phyloP scores from a whole-genome alignment of 129 eudicot genomes.

The Solidago caesia region DNA sequence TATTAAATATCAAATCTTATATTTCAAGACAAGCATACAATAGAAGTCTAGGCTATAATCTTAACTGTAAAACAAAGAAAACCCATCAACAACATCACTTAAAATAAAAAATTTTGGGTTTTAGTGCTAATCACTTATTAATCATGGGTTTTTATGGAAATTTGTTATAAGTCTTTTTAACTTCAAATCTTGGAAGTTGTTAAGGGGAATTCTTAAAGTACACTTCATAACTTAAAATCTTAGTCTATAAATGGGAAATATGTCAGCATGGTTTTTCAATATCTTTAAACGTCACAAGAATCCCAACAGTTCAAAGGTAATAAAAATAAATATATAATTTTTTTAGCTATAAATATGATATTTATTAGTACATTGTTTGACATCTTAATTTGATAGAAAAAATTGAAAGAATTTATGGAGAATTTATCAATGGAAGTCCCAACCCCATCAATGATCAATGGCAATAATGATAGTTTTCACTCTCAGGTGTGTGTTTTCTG shows the following conservation, averaged over 20 bases:
- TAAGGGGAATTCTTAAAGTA: slow-evolving; percentile 42
- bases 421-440: slow-evolving; percentile 40
- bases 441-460: slow-evolving; percentile 6
- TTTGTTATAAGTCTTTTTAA: not conserved
- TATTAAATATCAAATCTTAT: slow-evolving; percentile 32
- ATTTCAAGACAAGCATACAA: slow-evolving; percentile 56
- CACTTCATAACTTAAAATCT: slow-evolving; percentile 26
- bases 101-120: not conserved
- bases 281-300: slow-evolving; percentile 23
- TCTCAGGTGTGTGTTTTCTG: slow-evolving; percentile 36
- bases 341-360: not conserved
- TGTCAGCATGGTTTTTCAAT: slow-evolving; percentile 40
- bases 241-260: slow-evolving; percentile 44
- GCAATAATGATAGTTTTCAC: slow-evolving; percentile 10
- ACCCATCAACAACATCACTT: slow-evolving; percentile 21
- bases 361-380: not conserved
- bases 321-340: not conserved
- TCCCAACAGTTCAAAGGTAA: slow-evolving; percentile 40
- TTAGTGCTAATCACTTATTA: not conserved
- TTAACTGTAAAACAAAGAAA: slow-evolving; percentile 52
- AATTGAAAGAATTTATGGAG: slow-evolving; percentile 42
- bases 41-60: slow-evolving; percentile 15
- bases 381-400: slow-evolving; percentile 25
- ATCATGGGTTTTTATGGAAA: not conserved
- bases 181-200: slow-evolving; percentile 16